Evolutionary conservation across 495 filamentous ascomycete species (phyloP).

Genomic region (Cercophora samala): DNA sequence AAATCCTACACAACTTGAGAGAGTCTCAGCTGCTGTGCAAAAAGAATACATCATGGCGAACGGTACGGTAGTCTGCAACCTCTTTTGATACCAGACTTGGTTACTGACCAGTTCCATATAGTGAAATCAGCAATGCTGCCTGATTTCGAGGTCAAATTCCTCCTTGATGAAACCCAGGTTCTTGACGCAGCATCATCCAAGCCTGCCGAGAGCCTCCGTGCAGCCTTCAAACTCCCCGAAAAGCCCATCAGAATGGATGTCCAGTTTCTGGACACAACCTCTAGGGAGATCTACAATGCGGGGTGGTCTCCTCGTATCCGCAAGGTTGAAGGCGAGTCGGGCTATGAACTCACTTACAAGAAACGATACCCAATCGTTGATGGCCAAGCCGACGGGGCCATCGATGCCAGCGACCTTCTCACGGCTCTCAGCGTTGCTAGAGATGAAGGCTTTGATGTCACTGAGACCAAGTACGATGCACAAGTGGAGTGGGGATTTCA

Average conservation of each 20-base stretch:
- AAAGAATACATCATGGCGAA: not conserved
- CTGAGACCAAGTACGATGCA: conserved; percentile 28
- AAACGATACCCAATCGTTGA: conserved; percentile 24
- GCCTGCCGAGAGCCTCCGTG: conserved; percentile 28
- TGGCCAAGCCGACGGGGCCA: conserved; percentile 7
- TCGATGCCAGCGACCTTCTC: conserved; percentile 23
- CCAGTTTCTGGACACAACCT: conserved; percentile 33
- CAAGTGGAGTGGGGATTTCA: conserved; percentile 34
- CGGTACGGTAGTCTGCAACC: not conserved
- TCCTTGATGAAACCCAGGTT: conserved; percentile 27
- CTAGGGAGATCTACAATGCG: conserved; percentile 28
- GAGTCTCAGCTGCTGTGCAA: not conserved
- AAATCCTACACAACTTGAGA: not conserved
- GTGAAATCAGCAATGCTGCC: conserved; percentile 22
- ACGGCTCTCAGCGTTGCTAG: conserved; percentile 26
- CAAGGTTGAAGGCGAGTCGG: conserved; percentile 28
- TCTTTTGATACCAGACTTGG: not conserved
- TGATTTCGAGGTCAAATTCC: conserved; percentile 36
- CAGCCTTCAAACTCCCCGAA: conserved; percentile 16
- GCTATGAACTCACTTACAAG: conserved; percentile 37
- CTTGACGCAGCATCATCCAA: conserved; percentile 24
- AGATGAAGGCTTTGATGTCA: conserved; percentile 27
- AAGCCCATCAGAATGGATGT: conserved; percentile 22
- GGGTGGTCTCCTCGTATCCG: conserved; percentile 37
- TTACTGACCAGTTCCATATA: not conserved